phyloP scores from a whole-genome alignment of 768 basidiomycete species.

The Gyrodon lividus region DNA sequence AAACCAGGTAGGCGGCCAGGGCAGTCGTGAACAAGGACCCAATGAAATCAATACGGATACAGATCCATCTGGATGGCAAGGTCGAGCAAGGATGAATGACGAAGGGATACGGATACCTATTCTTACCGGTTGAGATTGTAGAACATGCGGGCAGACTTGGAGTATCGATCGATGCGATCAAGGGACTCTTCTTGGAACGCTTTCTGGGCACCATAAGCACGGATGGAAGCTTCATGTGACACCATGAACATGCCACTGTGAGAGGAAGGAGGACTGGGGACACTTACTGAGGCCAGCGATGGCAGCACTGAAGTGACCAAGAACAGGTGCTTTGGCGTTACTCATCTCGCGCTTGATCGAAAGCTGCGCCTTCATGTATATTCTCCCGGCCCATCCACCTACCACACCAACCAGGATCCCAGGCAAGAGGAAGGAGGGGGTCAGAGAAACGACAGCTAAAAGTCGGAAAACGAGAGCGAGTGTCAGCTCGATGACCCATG shows the following conservation, averaged over 20 bases:
- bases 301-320: constrained; percentile 53
- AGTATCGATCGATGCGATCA: constrained; percentile 46
- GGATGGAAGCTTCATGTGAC: constrained; percentile 37
- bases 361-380: constrained; percentile 57
- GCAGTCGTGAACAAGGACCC: constrained; percentile 49
- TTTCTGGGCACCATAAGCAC: constrained; percentile 54
- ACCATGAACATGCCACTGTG: no score
- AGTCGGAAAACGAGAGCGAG: constrained; percentile 36
- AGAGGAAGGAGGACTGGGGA: neutral
- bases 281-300: constrained; percentile 46
- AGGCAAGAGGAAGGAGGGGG: constrained; percentile 41
- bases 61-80: constrained; percentile 39
- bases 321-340: constrained; percentile 47
- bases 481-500: constrained; percentile 30
- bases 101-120: neutral
- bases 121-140: constrained; percentile 46
- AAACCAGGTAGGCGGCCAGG: constrained; percentile 54
- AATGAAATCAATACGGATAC: constrained; percentile 52
- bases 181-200: constrained; percentile 42
- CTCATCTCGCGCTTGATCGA: constrained; percentile 58
- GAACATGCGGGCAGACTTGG: constrained; percentile 39
- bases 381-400: constrained; percentile 43
- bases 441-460: constrained; percentile 36
- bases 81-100: neutral
- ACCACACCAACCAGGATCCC: constrained; percentile 35